These are phyloP conservation scores for Rhynchospora breviuscula DNA, from an alignment of 176 grass and related monocot genomes.

Conservation along the genomic window DNA sequence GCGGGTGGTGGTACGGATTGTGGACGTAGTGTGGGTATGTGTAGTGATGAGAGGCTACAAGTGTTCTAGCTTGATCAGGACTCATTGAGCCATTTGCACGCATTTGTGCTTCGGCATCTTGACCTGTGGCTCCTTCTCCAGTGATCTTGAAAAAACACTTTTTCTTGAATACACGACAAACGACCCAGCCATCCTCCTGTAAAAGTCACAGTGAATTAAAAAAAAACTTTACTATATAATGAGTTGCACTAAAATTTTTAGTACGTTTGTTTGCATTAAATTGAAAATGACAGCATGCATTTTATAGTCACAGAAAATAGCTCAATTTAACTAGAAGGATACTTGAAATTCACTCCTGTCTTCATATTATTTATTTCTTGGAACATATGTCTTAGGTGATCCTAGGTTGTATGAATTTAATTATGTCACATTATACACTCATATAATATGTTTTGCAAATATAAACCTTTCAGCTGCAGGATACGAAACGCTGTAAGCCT, in stretches of 20 bases:
- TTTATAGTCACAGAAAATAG: neutral
- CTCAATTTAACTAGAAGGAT: neutral
- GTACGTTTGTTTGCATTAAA: neutral
- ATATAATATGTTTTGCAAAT: too few species aligned
- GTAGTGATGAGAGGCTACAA: slow-evolving; percentile 38
- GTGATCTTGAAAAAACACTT: slow-evolving; percentile 94
- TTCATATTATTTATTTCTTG: neutral
- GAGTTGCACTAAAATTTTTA: neutral
- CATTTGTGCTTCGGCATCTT: slow-evolving; percentile 39
- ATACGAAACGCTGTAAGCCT: neutral
- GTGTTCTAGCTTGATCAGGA: slow-evolving; percentile 31
- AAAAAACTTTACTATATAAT: neutral
- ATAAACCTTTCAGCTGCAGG: too few species aligned
- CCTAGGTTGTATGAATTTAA: neutral
- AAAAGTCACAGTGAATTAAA: neutral
- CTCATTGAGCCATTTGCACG: slow-evolving; percentile 25
- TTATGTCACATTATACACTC: neutral
- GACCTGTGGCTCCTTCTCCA: slow-evolving; percentile 41
- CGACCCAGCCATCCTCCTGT: slow-evolving; percentile 98
- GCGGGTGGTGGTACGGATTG: slow-evolving; percentile 40
- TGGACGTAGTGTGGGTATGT: slow-evolving; percentile 48
- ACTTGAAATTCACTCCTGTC: neutral
- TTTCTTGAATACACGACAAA: slow-evolving; percentile 98
- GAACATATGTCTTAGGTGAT: neutral
- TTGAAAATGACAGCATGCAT: neutral